These are phyloP conservation scores for Colletotrichum liaoningense DNA, from an alignment of 2,329 filamentous ascomycete species.

Conservation along the genomic window DNA sequence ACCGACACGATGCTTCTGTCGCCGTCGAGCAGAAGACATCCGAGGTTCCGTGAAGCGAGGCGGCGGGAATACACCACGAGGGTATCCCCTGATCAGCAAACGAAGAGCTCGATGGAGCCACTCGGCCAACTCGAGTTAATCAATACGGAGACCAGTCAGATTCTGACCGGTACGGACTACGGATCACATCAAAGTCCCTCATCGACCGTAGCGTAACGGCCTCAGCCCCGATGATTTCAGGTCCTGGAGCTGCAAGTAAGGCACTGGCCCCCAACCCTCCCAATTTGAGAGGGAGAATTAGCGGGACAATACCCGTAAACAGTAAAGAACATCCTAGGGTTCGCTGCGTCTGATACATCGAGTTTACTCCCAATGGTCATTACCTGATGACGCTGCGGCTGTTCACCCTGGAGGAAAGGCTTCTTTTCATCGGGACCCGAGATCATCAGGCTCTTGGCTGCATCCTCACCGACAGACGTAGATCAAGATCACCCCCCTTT, in stretches of 20 bases:
- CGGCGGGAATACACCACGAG: constrained; percentile 11
- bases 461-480: constrained; percentile 8
- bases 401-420: background rate
- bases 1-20: background rate
- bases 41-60: constrained; percentile 7
- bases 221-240: background rate
- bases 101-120: background rate
- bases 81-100: background rate
- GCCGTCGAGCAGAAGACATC: background rate
- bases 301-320: background rate
- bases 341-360: background rate
- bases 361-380: background rate
- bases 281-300: background rate
- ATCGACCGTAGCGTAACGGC: background rate
- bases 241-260: background rate
- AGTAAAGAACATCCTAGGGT: background rate
- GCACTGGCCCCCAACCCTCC: background rate
- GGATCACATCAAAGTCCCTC: constrained; percentile 1
- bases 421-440: constrained; percentile 2
- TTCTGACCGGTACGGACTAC: background rate
- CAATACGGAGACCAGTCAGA: background rate
- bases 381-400: background rate
- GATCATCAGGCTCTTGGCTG: constrained; percentile 3
- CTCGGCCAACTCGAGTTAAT: background rate
- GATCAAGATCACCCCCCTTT: background rate